These are phyloP conservation scores for Aspergillus hancockii DNA, from an alignment of 495 filamentous ascomycete species.

Conservation along the genomic window DNA sequence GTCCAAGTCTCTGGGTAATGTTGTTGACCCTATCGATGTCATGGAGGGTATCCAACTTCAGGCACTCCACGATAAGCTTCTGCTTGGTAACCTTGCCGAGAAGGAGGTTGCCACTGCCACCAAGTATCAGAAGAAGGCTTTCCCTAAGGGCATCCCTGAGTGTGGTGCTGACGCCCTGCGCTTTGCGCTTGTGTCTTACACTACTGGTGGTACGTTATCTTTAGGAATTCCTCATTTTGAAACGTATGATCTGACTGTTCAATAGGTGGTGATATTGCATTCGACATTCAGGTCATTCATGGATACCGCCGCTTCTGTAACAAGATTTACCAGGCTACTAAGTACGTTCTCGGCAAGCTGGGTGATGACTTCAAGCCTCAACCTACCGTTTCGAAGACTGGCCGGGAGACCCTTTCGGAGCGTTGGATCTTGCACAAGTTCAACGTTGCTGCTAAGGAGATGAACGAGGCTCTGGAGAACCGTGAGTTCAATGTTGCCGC, in stretches of 20 bases:
- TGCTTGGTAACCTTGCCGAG: slow-evolving; percentile 68
- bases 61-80: slow-evolving; percentile 67
- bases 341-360: slow-evolving; percentile 79
- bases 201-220: slow-evolving; percentile 66
- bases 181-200: slow-evolving; percentile 80
- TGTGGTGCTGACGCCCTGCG: slow-evolving; percentile 84
- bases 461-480: slow-evolving; percentile 67
- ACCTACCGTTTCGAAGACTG: slow-evolving; percentile 54
- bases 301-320: slow-evolving; percentile 86
- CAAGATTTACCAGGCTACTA: slow-evolving; percentile 90
- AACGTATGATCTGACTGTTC: slow-evolving; percentile 22
- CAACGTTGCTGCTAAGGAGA: slow-evolving; percentile 68
- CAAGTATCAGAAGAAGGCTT: slow-evolving; percentile 77
- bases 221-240: not conserved
- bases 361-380: slow-evolving; percentile 70
- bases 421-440: slow-evolving; percentile 85
- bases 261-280: slow-evolving; percentile 71
- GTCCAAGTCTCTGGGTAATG: slow-evolving; percentile 83
- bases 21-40: slow-evolving; percentile 79
- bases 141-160: slow-evolving; percentile 81
- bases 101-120: slow-evolving; percentile 72
- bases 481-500: slow-evolving; percentile 73
- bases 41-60: slow-evolving; percentile 72
- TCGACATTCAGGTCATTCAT: slow-evolving; percentile 82
- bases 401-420: slow-evolving; percentile 72